These are phyloP conservation scores for Aspergillus aculeatinus DNA, from an alignment of 2,329 filamentous ascomycete genomes.

Conservation along the genomic window DNA sequence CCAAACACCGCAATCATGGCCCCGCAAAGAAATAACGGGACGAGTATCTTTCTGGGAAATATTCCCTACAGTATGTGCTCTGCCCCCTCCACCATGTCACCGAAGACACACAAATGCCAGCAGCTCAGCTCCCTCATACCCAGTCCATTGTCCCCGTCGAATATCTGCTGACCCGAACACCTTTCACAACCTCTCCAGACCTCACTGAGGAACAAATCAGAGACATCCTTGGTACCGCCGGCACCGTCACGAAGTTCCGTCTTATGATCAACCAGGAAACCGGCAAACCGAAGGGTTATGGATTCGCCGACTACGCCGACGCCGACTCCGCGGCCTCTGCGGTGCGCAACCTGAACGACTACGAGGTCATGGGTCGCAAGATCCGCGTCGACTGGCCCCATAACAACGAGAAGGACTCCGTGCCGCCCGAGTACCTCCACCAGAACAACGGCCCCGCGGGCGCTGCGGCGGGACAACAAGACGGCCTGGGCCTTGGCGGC, in stretches of 20 bases:
- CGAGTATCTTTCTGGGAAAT: constrained; percentile 51
- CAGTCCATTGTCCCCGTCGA: not conserved
- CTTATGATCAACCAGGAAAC: constrained; percentile 95
- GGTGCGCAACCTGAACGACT: constrained; percentile 91
- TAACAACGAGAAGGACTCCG: constrained; percentile 75
- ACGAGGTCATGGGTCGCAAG: constrained; percentile 92
- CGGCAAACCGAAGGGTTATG: constrained; percentile 91
- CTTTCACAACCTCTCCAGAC: constrained; percentile 54
- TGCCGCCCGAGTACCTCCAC: constrained; percentile 46
- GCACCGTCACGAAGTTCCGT: constrained; percentile 86
- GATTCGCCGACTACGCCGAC: constrained; percentile 94
- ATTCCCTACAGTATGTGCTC: constrained; percentile 72
- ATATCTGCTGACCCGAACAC: not conserved
- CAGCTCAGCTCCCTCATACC: not conserved
- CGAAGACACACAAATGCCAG: constrained; percentile 17
- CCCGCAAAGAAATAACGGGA: constrained; percentile 42
- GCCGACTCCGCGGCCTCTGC: constrained; percentile 89
- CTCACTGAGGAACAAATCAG: constrained; percentile 94
- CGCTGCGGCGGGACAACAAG: not conserved
- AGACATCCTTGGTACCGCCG: constrained; percentile 87
- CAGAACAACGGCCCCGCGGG: not conserved
- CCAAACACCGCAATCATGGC: constrained; percentile 35
- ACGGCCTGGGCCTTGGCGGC: not conserved
- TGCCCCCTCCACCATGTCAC: constrained; percentile 10
- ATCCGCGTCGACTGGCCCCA: constrained; percentile 95